Evolutionary conservation across 1,284 basidiomycete genomes (phyloP), one percentile per base, ranked within the genome.

Genomic region (Phenoliferia sp.): DNA sequence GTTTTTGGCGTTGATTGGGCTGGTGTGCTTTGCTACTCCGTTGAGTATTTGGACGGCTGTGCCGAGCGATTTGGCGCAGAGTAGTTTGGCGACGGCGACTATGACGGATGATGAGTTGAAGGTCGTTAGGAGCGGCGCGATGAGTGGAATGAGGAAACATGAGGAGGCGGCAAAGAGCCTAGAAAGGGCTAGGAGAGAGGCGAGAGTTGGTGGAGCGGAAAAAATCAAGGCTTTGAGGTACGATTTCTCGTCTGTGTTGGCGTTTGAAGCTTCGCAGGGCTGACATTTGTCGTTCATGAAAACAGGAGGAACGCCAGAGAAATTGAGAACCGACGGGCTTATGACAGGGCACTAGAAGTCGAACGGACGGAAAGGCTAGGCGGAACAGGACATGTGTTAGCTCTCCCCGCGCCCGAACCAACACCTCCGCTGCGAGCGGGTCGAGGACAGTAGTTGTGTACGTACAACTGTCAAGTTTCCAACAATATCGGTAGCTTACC

Each of bases 141-240:
- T 12, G 15, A 44, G 39, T 22, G 39, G 39, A 15, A 44, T 44
- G 39, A 44, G 39, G 39, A 52, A 61, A 19, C 70, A 72, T 32
- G 39, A 58, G 7, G 64, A 68, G 31, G 70, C 70, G 3, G 64
- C 64, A 19, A 16, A 28, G 35, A 68, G 65, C 31, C 36, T 72
- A 16, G 56, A 64, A 15, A 29, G 48, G 17, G 70, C 70, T 17
- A 44, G 70, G 39, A 26, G 32, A 17, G 70, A 72, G 29, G 70
- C 70, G 56, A 67, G 57, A 31, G 31, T 35, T 12, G 44, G 36
- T 34, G 68, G 70, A 1, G 58, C 59, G 19, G 68, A 63, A 12
- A 72, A 72, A 39, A 50, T 61, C 16, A 68, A 69, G 19, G 70
- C 70, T 12, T 64, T 72, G 31, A 59, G 33, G 68, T 69, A 28